Percentiles rank a stretch among this genome's conserved stretches.
Evolutionary conservation across 2,329 filamentous ascomycete genomes (phyloP).

Genomic region (Cytospora piceae): DNA sequence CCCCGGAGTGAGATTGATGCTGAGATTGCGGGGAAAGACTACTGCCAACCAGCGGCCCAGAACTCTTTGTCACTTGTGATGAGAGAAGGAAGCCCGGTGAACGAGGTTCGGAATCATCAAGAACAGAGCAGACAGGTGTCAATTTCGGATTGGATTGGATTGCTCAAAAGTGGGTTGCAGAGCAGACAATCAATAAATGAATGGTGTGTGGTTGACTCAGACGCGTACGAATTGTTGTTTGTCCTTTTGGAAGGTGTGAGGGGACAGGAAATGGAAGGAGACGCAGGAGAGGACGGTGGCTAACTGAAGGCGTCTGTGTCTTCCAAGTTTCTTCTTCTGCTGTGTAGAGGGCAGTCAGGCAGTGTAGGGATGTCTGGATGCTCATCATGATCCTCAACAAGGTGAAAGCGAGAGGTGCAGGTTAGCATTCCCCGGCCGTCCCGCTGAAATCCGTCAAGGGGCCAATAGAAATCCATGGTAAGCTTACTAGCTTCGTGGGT

Average conservation of each 20-base stretch:
- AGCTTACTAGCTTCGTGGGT: constrained; percentile 7
- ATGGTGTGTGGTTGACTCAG: neutral
- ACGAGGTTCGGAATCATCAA: neutral
- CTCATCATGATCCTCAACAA: neutral
- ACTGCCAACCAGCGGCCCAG: constrained; percentile 8
- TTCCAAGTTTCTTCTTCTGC: too few relatives aligned
- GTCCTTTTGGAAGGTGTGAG: neutral
- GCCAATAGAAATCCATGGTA: constrained; percentile 6
- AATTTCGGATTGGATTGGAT: neutral
- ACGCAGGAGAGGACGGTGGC: too few relatives aligned
- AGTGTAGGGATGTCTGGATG: too few relatives aligned
- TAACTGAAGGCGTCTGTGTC: too few relatives aligned
- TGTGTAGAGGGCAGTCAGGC: too few relatives aligned
- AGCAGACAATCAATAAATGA: neutral
- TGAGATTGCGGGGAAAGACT: constrained; percentile 22
- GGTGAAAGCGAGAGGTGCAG: neutral
- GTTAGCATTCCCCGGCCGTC: neutral
- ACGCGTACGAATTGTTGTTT: neutral
- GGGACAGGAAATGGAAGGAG: too few relatives aligned
- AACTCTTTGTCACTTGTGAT: constrained; percentile 18
- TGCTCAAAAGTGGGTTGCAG: constrained; percentile 7
- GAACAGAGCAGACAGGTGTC: neutral
- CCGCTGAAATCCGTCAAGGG: neutral
- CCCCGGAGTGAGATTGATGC: constrained; percentile 23
- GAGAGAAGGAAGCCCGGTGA: neutral